Evolutionary conservation across 805 yeast genomes (phyloP).

Genomic region (Spathaspora hagerdaliae): DNA sequence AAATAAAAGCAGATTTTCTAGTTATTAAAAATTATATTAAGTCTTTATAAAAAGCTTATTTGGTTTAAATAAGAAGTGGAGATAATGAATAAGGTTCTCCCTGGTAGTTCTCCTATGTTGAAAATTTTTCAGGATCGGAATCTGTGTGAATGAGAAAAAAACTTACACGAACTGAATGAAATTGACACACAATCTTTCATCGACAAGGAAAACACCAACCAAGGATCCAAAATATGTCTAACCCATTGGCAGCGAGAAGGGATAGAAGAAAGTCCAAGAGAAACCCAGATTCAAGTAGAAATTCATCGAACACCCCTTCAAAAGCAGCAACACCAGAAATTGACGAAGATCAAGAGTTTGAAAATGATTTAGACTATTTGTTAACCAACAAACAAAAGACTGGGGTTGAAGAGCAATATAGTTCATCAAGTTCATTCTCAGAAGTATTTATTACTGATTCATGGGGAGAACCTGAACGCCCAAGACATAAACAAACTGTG

Average conservation of each 20-base stretch:
- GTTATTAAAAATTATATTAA: too few relatives aligned
- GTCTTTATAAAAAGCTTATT: too few relatives aligned
- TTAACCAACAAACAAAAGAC: conserved; percentile 10
- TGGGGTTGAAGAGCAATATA: background rate
- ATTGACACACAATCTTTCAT: too few relatives aligned
- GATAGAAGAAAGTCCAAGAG: background rate
- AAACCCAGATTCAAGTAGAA: background rate
- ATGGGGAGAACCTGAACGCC: background rate
- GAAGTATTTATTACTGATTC: background rate
- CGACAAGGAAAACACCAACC: too few relatives aligned
- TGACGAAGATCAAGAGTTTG: conserved; percentile 15
- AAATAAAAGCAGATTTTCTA: background rate
- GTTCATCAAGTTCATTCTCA: background rate
- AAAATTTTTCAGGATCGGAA: too few relatives aligned
- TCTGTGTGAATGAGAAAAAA: too few relatives aligned
- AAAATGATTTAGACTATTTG: conserved; percentile 26
- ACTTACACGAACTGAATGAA: too few relatives aligned
- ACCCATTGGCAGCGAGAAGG: background rate
- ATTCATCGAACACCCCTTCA: background rate
- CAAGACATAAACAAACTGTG: background rate
- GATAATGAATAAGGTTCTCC: too few relatives aligned
- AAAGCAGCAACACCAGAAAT: conserved; percentile 1
- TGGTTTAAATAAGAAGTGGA: too few relatives aligned
- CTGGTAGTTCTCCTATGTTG: too few relatives aligned
- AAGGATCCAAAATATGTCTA: background rate